Base-by-base conservation (phyloP, 2,329 filamentous ascomycete species). In the Trichothecium roseum region DNA sequence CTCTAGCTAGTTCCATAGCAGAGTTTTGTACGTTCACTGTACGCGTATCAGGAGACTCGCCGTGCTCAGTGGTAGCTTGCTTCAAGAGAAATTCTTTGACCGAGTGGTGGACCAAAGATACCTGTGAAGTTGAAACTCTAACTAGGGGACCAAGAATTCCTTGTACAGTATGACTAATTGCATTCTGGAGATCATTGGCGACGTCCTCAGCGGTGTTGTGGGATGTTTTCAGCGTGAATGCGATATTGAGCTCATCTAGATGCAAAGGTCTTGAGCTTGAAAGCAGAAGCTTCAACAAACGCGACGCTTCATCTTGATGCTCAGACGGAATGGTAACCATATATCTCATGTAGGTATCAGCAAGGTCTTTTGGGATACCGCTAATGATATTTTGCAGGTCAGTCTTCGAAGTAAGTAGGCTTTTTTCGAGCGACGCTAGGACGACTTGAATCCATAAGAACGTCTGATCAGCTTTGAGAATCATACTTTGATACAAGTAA, bases 361-460 rank as follows among this genome's bases (percentile, higher is more conserved):
- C 42, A 8, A 62, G 46, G 13, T 46, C 43, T 17, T 39, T 36
- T 12, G 56, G 57, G 28, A 60, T 44, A 10, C 40, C 42, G 24
- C 50, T 42, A 35, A 60, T 44, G 24, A 60, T 55, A 15, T 40
- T 40, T 32, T 51, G 34, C 13, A 56, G 45, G 30, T 54, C 46
- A 14, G 44, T 43, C 14, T 38, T 39, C 4, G 51, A 46, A 20
- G 47, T 40, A 3, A 52, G 29, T 3, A 45, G 33, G 26, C 40
- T 47, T 3, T 42, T 45, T 36, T 62, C 56, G 2, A 62, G 39
- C 4, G 46, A 43, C n/a, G 48, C 35, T 15, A 62, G 49, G 7
- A 60, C 55, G 27, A 61, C 51, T 16, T 51, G 51, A 15, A 57
- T 45, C 59, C 57, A 63, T 2, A 63, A 50, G 41, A 63, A 63